Base-by-base conservation (phyloP, 75 land plant genomes). In the Selaginella moellendorffii region DNA sequence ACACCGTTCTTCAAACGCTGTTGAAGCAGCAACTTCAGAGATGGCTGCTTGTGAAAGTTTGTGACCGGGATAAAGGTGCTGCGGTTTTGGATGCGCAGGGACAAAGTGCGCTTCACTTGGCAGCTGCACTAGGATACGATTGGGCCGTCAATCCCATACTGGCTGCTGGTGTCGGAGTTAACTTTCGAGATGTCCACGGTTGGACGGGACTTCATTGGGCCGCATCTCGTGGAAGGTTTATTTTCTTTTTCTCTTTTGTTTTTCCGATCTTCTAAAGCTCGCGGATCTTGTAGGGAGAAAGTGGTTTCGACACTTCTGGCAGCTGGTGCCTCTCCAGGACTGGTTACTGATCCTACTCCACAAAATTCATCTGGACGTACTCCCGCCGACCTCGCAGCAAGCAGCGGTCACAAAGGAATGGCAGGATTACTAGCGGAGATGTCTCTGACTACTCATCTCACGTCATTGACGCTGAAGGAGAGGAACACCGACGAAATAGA, bases 141-240 rank as follows among this genome's bases (percentile, higher is more conserved):
- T 92, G 97, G 97, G 86, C 86, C 0, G 71, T 92, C 30, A 53
- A 54, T 54, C 85, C 95, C n/a, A 77, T 79, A 2, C 24, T 81
- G 9, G 67, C 69, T 65, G 82, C 95, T 19, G 97, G 95, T 54
- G 77, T 88, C 8, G 81, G 63, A 67, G 62, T 92, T 52, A 85
- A 92, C 61, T 88, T 92, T 31, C 86, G 97, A 9, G 97, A 92
- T 74, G 53, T 54, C 0, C 80, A 70, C 76, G 97, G 97, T 42
- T 92, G 97, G 97, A 92, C 90, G 58, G 97, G 89, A 9, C 83
- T 92, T 54, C 97, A 88, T 56, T 92, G 97, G 97, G 97, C 97
- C 53, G 97, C 97, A 69, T 74, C 29, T 69, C 78, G 73, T 77
- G 88, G 93, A 58, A 83, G 92, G 92, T 84, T 2, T 1, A 51